A percentile compares a stretch with the other conserved stretches of the same genome.
Evolutionary conservation across 208 protist genomes (phyloP).

Genomic region (Trypanosoma cruzi): DNA sequence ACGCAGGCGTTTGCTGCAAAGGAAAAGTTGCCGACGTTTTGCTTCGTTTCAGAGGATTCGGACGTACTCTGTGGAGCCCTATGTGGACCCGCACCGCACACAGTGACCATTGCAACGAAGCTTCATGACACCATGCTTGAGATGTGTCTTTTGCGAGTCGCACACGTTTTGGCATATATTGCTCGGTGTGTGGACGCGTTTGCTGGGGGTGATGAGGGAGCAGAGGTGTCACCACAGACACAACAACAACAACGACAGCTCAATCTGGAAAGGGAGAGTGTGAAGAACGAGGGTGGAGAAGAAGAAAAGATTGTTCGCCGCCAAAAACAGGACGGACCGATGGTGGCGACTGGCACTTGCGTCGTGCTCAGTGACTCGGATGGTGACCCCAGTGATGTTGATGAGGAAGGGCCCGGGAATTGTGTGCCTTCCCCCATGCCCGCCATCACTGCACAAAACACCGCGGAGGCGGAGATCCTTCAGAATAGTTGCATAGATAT

Average conservation of each 20-base stretch:
- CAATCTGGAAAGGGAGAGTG: neutral
- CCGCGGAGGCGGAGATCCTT: slow-evolving; percentile 45
- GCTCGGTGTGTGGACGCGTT: slow-evolving; percentile 77
- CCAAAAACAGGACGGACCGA: slow-evolving; percentile 75
- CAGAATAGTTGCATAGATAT: slow-evolving; percentile 79
- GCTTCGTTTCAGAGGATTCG: slow-evolving; percentile 89
- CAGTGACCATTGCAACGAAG: slow-evolving; percentile 73
- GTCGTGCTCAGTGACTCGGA: slow-evolving; percentile 66
- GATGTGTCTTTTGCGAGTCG: slow-evolving; percentile 60
- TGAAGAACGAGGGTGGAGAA: slow-evolving; percentile 25
- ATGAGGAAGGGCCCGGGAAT: neutral
- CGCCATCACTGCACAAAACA: slow-evolving; percentile 3
- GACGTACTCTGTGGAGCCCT: slow-evolving; percentile 83
- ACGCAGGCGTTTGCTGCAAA: slow-evolving; percentile 29
- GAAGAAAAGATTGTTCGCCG: slow-evolving; percentile 55
- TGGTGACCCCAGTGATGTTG: slow-evolving; percentile 39
- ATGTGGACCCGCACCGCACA: slow-evolving; percentile 77
- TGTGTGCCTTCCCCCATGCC: neutral
- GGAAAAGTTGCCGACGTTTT: slow-evolving; percentile 53
- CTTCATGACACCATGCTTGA: slow-evolving; percentile 82
- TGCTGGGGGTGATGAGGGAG: neutral
- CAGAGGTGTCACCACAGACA: neutral
- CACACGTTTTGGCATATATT: slow-evolving; percentile 74
- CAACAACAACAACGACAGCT: neutral
- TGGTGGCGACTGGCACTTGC: slow-evolving; percentile 68